A percentile compares a stretch with the other conserved stretches of the same genome.
Evolutionary conservation across 257 asterid genomes (phyloP).

Genomic region (Lithospermum erythrorhizon): DNA sequence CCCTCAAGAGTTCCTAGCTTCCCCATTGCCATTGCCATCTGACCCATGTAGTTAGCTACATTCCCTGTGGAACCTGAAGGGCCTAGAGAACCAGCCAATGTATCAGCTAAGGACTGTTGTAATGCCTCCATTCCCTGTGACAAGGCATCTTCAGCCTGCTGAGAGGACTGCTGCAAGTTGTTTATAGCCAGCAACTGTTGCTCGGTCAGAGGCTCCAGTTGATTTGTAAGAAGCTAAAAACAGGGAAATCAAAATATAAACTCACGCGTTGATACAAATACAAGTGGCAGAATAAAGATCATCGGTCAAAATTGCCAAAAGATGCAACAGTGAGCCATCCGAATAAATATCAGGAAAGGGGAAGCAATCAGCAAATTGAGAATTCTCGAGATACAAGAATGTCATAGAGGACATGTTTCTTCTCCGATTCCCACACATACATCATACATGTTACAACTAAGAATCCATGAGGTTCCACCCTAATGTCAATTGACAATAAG

Average conservation of each 20-base stretch:
- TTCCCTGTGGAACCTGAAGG: conserved; percentile 10
- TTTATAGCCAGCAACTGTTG: conserved; percentile 10
- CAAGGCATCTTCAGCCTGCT: conserved; percentile 13
- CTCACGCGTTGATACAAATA: neutral
- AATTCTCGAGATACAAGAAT: too few species aligned
- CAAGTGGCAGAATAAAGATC: neutral
- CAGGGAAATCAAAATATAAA: neutral
- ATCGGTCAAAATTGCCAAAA: neutral
- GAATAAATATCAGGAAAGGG: neutral
- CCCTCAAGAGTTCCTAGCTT: conserved; percentile 14
- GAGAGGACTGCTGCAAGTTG: conserved; percentile 11
- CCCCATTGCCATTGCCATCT: conserved; percentile 14
- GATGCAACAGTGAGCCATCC: neutral
- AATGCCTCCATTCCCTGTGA: conserved; percentile 14
- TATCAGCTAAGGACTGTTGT: conserved; percentile 14
- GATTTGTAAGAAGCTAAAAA: conserved; percentile 4
- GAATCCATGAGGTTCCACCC: too few species aligned
- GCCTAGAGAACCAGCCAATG: conserved; percentile 7
- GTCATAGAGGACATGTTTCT: too few species aligned
- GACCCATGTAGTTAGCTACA: conserved; percentile 15
- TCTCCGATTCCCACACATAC: too few species aligned
- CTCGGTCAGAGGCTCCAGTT: conserved; percentile 12
- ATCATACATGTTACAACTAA: too few species aligned
- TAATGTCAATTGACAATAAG: too few species aligned
- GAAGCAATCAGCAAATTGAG: too few species aligned